phyloP scores from a whole-genome alignment of 352 stramenopile genomes.

The Globisporangium yorkense region DNA sequence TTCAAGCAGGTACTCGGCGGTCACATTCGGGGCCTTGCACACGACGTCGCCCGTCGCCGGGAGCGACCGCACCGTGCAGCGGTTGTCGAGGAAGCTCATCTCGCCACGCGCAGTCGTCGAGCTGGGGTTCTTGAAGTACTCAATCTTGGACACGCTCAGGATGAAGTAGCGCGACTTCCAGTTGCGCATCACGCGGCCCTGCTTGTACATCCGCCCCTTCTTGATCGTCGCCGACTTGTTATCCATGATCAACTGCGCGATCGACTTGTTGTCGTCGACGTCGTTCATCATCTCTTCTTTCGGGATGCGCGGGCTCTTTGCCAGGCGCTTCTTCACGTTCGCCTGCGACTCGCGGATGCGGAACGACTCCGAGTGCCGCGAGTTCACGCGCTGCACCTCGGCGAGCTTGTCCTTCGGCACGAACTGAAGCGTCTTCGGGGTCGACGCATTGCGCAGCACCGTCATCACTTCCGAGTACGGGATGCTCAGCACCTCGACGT shows the following conservation, averaged over 20 bases:
- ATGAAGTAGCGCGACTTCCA: slow-evolving; percentile 89
- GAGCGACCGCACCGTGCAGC: slow-evolving; percentile 72
- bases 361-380: slow-evolving; percentile 73
- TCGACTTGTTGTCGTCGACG: slow-evolving; percentile 71
- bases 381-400: slow-evolving; percentile 81
- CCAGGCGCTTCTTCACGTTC: slow-evolving; percentile 59
- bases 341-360: slow-evolving; percentile 54
- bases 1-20: slow-evolving; percentile 65
- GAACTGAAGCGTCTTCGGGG: slow-evolving; percentile 78
- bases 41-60: slow-evolving; percentile 56
- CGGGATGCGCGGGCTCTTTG: slow-evolving; percentile 64
- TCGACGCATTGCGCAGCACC: slow-evolving; percentile 54
- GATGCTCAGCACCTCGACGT: slow-evolving; percentile 78
- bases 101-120: slow-evolving; percentile 70
- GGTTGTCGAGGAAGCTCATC: slow-evolving; percentile 74
- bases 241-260: slow-evolving; percentile 77
- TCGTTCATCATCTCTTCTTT: slow-evolving; percentile 70
- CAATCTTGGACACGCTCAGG: slow-evolving; percentile 81
- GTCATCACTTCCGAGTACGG: slow-evolving; percentile 84
- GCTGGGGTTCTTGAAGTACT: slow-evolving; percentile 81
- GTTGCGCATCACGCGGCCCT: slow-evolving; percentile 73
- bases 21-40: slow-evolving; percentile 67
- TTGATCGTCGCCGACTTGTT: slow-evolving; percentile 85
- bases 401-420: slow-evolving; percentile 81
- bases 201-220: slow-evolving; percentile 86